Evolutionary conservation across 345 rosid species (phyloP).

Genomic region (Salix arbutifolia): DNA sequence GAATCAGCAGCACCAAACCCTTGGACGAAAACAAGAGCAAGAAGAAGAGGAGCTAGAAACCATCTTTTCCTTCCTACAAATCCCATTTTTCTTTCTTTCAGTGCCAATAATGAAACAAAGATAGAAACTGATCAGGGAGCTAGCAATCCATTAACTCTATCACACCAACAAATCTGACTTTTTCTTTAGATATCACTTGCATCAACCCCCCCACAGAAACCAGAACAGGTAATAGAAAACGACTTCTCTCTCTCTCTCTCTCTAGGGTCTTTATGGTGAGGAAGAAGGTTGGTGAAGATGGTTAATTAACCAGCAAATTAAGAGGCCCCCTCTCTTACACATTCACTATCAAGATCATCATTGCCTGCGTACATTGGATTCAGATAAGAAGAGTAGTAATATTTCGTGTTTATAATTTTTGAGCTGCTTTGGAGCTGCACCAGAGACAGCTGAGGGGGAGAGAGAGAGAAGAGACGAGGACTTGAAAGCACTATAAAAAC

Average conservation of each 20-base stretch:
- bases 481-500: conserved; percentile 51
- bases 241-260: conserved; percentile 10
- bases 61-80: conserved; percentile 16
- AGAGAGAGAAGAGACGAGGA: conserved; percentile 5
- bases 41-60: conserved; percentile 13
- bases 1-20: conserved; percentile 26
- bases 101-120: conserved; percentile 19
- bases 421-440: conserved; percentile 29
- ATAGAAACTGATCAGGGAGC: conserved; percentile 4
- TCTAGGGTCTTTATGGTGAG: conserved; percentile 36
- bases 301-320: conserved; percentile 33
- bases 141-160: conserved; percentile 27
- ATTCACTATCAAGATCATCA: conserved; percentile 49
- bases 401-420: neutral
- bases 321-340: conserved; percentile 22
- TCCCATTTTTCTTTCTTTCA: conserved; percentile 50
- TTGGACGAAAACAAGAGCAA: neutral
- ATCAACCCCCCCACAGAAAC: conserved; percentile 27
- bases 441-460: neutral
- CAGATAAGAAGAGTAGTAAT: conserved; percentile 8
- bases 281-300: conserved; percentile 49
- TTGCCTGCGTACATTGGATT: conserved; percentile 41
- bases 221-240: conserved; percentile 10
- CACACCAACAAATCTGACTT: conserved; percentile 12
- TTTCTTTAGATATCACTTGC: conserved; percentile 10